Percentiles rank a stretch among this genome's conserved stretches.
Conservation (phyloP, 805 yeast genomes). For the Candida sithepensis region DNA sequence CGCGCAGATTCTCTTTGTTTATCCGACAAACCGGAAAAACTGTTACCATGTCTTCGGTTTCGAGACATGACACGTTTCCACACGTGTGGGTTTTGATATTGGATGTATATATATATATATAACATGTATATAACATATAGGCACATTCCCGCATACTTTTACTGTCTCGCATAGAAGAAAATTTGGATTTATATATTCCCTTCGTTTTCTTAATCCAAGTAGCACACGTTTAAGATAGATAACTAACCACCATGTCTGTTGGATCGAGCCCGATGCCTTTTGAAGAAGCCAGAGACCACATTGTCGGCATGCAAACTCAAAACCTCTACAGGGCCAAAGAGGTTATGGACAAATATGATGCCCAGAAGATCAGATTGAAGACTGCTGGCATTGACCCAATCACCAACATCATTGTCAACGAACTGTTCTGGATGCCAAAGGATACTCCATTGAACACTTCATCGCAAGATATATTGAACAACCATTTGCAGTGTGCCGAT, state of each 20-base stretch:
- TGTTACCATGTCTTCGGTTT: too few species aligned
- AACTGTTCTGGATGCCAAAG: constrained; percentile 47
- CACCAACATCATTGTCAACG: constrained; percentile 43
- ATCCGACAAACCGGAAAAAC: neutral
- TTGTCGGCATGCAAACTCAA: constrained; percentile 41
- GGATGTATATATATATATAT: too few species aligned
- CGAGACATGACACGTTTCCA: too few species aligned
- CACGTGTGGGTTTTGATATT: too few species aligned
- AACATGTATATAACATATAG: too few species aligned
- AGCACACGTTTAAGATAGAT: too few species aligned
- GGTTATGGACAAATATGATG: constrained; percentile 40
- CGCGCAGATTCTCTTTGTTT: too few species aligned
- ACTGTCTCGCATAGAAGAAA: neutral
- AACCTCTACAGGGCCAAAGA: constrained; percentile 45
- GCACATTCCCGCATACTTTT: too few species aligned
- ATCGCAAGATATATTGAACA: constrained; percentile 9
- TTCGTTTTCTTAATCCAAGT: too few species aligned
- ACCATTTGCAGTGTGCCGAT: constrained; percentile 29
- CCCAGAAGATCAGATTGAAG: constrained; percentile 41
- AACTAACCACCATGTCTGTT: constrained; percentile 14
- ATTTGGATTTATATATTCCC: neutral
- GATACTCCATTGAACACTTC: constrained; percentile 15
- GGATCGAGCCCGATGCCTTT: constrained; percentile 41
- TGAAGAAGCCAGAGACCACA: constrained; percentile 37
- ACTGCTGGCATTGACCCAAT: constrained; percentile 38